Evolutionary conservation across 1,139 yeast genomes (phyloP).

Genomic region (Zygotorulaspora mrakii): DNA sequence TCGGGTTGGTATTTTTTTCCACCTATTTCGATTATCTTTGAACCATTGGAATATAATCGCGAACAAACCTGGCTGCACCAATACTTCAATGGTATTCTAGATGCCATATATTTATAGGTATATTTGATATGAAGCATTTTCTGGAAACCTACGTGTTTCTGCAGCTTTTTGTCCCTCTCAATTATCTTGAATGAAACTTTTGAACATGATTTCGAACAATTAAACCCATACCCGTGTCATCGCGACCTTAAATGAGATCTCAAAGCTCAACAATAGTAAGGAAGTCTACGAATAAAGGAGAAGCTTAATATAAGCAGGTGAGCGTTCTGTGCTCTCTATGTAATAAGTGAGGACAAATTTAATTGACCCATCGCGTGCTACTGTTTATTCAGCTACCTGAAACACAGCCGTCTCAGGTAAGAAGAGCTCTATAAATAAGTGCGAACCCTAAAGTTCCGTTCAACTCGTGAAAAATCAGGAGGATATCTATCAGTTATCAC

Average conservation of each 20-base stretch:
- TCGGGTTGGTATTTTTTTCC: slow-evolving; percentile 59
- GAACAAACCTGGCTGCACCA: slow-evolving; percentile 5
- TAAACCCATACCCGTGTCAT: slow-evolving; percentile 3
- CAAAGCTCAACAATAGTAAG: not conserved
- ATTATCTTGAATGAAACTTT: not conserved
- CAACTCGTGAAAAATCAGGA: no score
- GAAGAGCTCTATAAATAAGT: no score
- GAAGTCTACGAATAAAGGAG: not conserved
- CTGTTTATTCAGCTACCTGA: no score
- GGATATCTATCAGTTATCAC: no score
- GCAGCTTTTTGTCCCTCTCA: not conserved
- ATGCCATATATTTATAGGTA: slow-evolving; percentile 5
- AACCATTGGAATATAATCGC: slow-evolving; percentile 11
- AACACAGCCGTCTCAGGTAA: no score
- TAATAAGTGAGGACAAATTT: no score
- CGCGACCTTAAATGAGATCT: not conserved
- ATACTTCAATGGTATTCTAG: not conserved
- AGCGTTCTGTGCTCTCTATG: no score
- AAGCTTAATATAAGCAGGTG: no score
- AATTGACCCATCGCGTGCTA: no score
- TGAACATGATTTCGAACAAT: not conserved
- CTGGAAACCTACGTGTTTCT: not conserved
- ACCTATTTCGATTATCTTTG: slow-evolving; percentile 43
- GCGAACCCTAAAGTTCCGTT: no score
- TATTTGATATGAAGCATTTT: no score